A percentile compares a stretch with the other conserved stretches of the same genome.
phyloP scores from a whole-genome alignment of 306 rosid species.

The Castanea crenata region DNA sequence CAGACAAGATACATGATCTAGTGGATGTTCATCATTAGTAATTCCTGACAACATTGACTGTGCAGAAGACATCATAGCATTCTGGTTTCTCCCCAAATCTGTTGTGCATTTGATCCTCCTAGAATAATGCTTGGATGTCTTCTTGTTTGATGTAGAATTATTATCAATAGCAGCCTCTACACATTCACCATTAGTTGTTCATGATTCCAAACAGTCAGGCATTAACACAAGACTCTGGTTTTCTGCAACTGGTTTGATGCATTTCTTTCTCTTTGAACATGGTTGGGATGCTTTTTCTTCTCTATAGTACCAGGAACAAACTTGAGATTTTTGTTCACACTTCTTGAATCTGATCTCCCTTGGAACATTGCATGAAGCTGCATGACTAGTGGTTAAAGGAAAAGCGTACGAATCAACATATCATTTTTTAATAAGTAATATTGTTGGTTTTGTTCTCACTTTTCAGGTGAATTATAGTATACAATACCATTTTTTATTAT shows the following conservation, averaged over 20 bases:
- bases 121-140: conserved; percentile 6
- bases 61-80: conserved; percentile 17
- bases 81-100: conserved; percentile 6
- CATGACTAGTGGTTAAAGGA: too few species aligned
- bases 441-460: too few species aligned
- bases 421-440: too few species aligned
- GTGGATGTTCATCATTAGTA: conserved; percentile 7
- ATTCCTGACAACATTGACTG: conserved; percentile 20
- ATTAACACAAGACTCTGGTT: conserved; percentile 3
- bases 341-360: conserved; percentile 38
- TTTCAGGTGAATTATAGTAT: too few species aligned
- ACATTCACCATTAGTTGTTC: conserved; percentile 2
- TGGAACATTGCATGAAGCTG: conserved; percentile 20
- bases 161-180: conserved; percentile 5
- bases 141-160: neutral
- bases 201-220: neutral
- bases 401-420: too few species aligned
- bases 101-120: neutral
- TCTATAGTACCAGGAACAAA: conserved; percentile 8
- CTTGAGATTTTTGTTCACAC: conserved; percentile 25
- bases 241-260: conserved; percentile 4
- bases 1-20: neutral
- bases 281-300: conserved; percentile 2
- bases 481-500: too few species aligned
- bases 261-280: conserved; percentile 6